A percentile compares a stretch with the other conserved stretches of the same genome.
phyloP scores from a whole-genome alignment of 495 filamentous ascomycete genomes.

The Podospora australis region DNA sequence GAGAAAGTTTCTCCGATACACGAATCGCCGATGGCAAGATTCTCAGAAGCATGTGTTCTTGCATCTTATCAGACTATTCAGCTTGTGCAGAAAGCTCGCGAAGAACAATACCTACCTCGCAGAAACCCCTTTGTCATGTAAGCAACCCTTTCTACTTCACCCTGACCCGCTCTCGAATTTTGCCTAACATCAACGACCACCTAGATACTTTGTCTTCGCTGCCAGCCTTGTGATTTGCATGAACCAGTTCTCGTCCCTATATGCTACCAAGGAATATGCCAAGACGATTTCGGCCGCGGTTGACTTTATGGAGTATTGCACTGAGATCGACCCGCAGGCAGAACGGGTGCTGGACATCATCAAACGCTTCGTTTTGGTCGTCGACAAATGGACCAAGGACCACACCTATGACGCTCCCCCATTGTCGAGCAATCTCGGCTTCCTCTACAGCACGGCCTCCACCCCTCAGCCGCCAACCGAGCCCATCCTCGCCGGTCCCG shows the following conservation, averaged over 20 bases:
- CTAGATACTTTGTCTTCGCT: slow-evolving; percentile 64
- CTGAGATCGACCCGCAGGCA: slow-evolving; percentile 58
- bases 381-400: slow-evolving; percentile 37
- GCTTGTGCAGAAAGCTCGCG: slow-evolving; percentile 51
- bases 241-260: slow-evolving; percentile 63
- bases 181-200: slow-evolving; percentile 7
- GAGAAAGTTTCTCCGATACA: slow-evolving; percentile 21
- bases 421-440: slow-evolving; percentile 34
- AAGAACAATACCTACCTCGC: slow-evolving; percentile 55
- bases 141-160: slow-evolving; percentile 13
- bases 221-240: slow-evolving; percentile 62
- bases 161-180: background rate
- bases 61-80: slow-evolving; percentile 63
- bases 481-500: background rate
- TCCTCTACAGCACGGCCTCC: slow-evolving; percentile 18
- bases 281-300: slow-evolving; percentile 53
- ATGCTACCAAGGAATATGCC: slow-evolving; percentile 49
- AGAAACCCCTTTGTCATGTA: slow-evolving; percentile 64
- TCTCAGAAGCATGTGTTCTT: slow-evolving; percentile 63
- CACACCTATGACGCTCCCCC: slow-evolving; percentile 31
- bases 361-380: slow-evolving; percentile 52
- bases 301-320: slow-evolving; percentile 54
- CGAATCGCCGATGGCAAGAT: slow-evolving; percentile 50
- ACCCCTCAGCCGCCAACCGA: slow-evolving; percentile 8
- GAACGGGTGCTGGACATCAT: slow-evolving; percentile 58